phyloP scores from a whole-genome alignment of 2,329 filamentous ascomycete genomes.

The Tricladium varicosporioides region DNA sequence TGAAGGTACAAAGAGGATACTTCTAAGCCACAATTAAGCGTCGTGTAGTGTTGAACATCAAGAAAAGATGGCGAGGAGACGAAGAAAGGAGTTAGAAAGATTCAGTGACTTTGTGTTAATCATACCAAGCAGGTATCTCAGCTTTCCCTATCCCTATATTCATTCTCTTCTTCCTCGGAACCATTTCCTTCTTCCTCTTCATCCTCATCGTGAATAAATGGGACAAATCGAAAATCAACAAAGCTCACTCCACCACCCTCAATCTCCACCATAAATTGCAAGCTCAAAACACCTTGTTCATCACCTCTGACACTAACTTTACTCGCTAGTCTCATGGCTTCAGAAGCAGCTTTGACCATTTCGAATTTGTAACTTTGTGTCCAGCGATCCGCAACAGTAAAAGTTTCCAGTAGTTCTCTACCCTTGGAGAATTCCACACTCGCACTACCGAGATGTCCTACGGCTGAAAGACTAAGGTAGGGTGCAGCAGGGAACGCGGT shows the following conservation, averaged over 20 bases:
- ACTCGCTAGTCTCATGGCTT: conserved; percentile 89
- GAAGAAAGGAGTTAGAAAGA: too few relatives aligned
- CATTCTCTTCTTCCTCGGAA: conserved; percentile 42
- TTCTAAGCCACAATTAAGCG: too few relatives aligned
- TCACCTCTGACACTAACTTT: conserved; percentile 93
- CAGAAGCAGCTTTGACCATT: conserved; percentile 77
- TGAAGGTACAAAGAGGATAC: too few relatives aligned
- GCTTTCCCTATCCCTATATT: conserved; percentile 30
- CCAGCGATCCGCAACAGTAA: conserved; percentile 59
- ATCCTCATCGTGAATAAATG: conserved; percentile 63
- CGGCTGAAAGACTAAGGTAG: conserved; percentile 71
- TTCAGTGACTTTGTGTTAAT: too few relatives aligned
- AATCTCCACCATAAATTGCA: conserved; percentile 95
- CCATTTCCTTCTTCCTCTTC: conserved; percentile 33
- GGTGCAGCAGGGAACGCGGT: conserved; percentile 58
- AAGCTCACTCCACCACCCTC: conserved; percentile 70
- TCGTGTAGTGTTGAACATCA: too few relatives aligned
- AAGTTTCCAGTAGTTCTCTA: conserved; percentile 70
- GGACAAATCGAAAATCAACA: conserved; percentile 80
- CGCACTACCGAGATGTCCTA: conserved; percentile 58
- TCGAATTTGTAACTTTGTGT: conserved; percentile 81
- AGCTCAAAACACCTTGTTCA: conserved; percentile 81
- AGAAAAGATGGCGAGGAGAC: too few relatives aligned
- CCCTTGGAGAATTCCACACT: conserved; percentile 66
- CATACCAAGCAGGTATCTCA: background rate